phyloP scores from a whole-genome alignment of 2,329 filamentous ascomycete species.

The Bipolaris cookei region DNA sequence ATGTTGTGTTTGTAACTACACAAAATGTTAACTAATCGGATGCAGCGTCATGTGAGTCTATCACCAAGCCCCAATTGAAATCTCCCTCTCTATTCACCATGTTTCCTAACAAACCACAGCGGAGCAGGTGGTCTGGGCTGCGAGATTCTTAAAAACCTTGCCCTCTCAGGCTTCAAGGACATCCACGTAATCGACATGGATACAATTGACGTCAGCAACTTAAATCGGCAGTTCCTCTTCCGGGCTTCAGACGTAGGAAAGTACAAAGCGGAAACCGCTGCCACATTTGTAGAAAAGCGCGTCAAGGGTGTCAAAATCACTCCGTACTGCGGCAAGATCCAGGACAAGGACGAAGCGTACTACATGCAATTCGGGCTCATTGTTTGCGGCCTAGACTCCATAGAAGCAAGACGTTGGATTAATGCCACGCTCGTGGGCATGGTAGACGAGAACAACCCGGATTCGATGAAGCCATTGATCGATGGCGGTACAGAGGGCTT shows the following conservation, averaged over 20 bases:
- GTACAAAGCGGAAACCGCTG: slow-evolving; percentile 91
- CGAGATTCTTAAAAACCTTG: slow-evolving; percentile 95
- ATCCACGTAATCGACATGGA: slow-evolving; percentile 99
- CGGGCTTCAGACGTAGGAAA: slow-evolving; percentile 89
- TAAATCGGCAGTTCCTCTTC: slow-evolving; percentile 97
- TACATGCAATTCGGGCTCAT: slow-evolving; percentile 97
- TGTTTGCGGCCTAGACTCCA: slow-evolving; percentile 93
- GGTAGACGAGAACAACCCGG: slow-evolving; percentile 81
- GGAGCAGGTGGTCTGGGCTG: slow-evolving; percentile 94
- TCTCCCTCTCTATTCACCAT: neutral
- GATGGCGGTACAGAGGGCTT: slow-evolving; percentile 98
- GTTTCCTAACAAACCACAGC: slow-evolving; percentile 61
- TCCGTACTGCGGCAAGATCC: slow-evolving; percentile 91
- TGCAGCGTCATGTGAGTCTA: slow-evolving; percentile 49
- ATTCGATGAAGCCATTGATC: slow-evolving; percentile 89
- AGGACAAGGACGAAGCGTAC: slow-evolving; percentile 94
- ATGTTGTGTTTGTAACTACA: neutral
- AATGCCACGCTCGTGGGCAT: slow-evolving; percentile 91
- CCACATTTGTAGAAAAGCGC: slow-evolving; percentile 85
- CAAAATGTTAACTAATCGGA: slow-evolving; percentile 25
- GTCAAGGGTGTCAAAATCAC: slow-evolving; percentile 93
- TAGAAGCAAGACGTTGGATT: slow-evolving; percentile 98
- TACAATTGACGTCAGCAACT: slow-evolving; percentile 97
- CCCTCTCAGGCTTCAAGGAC: slow-evolving; percentile 91
- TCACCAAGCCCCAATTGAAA: neutral